These are phyloP conservation scores for Lantana camara DNA, from an alignment of 257 asterid genomes.

Conservation along the genomic window DNA sequence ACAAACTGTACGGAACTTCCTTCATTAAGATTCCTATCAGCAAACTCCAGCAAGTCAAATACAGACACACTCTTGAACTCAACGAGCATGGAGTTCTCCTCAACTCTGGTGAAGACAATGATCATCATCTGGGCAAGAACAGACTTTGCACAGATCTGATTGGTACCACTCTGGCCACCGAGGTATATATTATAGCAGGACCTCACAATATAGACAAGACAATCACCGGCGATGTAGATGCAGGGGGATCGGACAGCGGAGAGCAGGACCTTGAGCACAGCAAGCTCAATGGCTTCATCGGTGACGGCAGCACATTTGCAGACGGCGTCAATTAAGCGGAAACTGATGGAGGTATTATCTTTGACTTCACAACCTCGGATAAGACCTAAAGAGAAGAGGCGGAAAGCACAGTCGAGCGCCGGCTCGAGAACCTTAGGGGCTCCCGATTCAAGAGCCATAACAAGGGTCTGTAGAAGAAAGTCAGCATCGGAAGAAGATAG, in stretches of 20 bases:
- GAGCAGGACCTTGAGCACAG: slow-evolving; percentile 76
- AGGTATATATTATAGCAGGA: slow-evolving; percentile 94
- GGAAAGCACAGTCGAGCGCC: slow-evolving; percentile 81
- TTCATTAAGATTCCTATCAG: slow-evolving; percentile 89
- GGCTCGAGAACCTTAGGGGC: slow-evolving; percentile 94
- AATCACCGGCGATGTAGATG: slow-evolving; percentile 71
- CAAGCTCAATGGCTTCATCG: slow-evolving; percentile 81
- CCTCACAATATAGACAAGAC: slow-evolving; percentile 80
- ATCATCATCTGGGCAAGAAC: slow-evolving; percentile 97
- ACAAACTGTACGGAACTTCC: slow-evolving; percentile 87
- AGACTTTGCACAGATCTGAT: slow-evolving; percentile 98
- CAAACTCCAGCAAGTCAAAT: slow-evolving; percentile 78
- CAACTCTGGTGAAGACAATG: slow-evolving; percentile 81
- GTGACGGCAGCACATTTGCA: slow-evolving; percentile 75
- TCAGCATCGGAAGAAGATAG: slow-evolving; percentile 68
- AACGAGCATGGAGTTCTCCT: slow-evolving; percentile 62
- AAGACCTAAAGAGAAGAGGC: slow-evolving; percentile 75
- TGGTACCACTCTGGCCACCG: slow-evolving; percentile 93
- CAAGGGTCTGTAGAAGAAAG: slow-evolving; percentile 68
- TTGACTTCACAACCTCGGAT: slow-evolving; percentile 71
- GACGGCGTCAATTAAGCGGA: slow-evolving; percentile 69
- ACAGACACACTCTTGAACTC: slow-evolving; percentile 69
- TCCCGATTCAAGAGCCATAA: slow-evolving; percentile 76
- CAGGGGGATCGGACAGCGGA: slow-evolving; percentile 84
- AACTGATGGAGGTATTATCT: slow-evolving; percentile 48